A percentile compares a stretch with the other conserved stretches of the same genome.
phyloP scores from a whole-genome alignment of 768 basidiomycete genomes.

The Boletus coccyginus region DNA sequence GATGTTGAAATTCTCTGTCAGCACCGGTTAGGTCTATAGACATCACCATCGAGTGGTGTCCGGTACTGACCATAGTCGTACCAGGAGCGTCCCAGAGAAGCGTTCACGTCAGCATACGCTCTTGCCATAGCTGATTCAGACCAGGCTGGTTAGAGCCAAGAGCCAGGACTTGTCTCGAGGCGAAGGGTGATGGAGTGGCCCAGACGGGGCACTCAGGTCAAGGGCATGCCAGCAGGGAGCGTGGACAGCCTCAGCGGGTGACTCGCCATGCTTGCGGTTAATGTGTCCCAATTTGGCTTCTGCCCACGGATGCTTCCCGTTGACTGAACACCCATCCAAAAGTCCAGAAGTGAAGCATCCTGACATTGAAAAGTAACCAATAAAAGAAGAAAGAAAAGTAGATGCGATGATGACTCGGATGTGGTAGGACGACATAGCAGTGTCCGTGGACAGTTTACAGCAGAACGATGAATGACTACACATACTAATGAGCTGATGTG shows the following conservation, averaged over 20 bases:
- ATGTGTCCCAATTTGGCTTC: slow-evolving; percentile 4
- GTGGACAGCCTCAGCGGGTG: slow-evolving; percentile 21
- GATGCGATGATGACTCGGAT: slow-evolving; percentile 20
- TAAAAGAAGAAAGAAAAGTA: slow-evolving; percentile 1
- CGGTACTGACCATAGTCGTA: slow-evolving; percentile 55
- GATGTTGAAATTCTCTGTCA: slow-evolving; percentile 52
- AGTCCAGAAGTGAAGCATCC: slow-evolving; percentile 14
- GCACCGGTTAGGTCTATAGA: not conserved
- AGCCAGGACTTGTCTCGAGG: slow-evolving; percentile 15
- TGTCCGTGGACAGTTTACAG: slow-evolving; percentile 25
- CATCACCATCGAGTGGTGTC: not conserved
- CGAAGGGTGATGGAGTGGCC: slow-evolving; percentile 15
- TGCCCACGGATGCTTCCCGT: not conserved
- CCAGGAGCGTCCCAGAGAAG: slow-evolving; percentile 55
- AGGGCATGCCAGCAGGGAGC: slow-evolving; percentile 12
- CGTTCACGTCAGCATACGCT: slow-evolving; percentile 57
- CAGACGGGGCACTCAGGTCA: slow-evolving; percentile 26
- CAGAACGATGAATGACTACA: slow-evolving; percentile 27
- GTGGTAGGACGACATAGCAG: slow-evolving; percentile 24
- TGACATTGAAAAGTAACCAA: slow-evolving; percentile 16
- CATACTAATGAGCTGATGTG: slow-evolving; percentile 27
- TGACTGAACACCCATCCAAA: not conserved
- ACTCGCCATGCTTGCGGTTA: no score
- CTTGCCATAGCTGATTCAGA: slow-evolving; percentile 38
- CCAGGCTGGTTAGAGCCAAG: slow-evolving; percentile 13